Base-by-base conservation (phyloP, 2,329 filamentous ascomycete species). In the Bipolaris victoriae region DNA sequence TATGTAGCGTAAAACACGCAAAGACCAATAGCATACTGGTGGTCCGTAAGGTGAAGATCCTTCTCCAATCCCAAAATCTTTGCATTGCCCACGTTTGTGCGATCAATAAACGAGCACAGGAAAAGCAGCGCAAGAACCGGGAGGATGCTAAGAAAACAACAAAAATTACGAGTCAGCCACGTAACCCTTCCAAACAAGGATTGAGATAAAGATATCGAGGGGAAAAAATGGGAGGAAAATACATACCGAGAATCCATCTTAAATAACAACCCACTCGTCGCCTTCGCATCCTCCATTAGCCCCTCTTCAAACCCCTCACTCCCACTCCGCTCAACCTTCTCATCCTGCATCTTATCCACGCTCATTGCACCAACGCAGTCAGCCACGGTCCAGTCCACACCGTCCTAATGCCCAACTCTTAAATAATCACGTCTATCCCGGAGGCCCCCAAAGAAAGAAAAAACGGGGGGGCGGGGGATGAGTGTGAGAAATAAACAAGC, bases 81-180 rank as follows among this genome's bases (percentile, higher is more conserved):
- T 22, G 88, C 88, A 67, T 90, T 90, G 36, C 88, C 88, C 36
- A 90, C 86, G 69, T 90, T 91, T n/a, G 88, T 89, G 40, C 89
- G 82, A 72, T 90, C 88, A 53, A 85, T 78, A 61, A 85, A 84
- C 1, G 86, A 89, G 75, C 85, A 89, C 9, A 90, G 79, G 63
- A 89, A 89, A 1, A 90, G 77, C 0, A 89, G 66, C 0, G 86
- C 82, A n/a, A 90, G 80, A 6, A 87, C 75, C 0, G 87, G 87
- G 6, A 89, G 77, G 24, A 89, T 83, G 47, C 85, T 88, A 31
- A 31, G 10, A n/a, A 31, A 46, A 13, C 18, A 6, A 13, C 5
- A 31, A 31, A 10, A 7, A 1, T 18, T 18, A 45, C 9, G 7
- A 11, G 16, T 56, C 26, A 51, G 13, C 18, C 11, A 20, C 60